Base-by-base conservation (phyloP, 371 early-diverging fungal genomes). In the Mortierella sp. region DNA sequence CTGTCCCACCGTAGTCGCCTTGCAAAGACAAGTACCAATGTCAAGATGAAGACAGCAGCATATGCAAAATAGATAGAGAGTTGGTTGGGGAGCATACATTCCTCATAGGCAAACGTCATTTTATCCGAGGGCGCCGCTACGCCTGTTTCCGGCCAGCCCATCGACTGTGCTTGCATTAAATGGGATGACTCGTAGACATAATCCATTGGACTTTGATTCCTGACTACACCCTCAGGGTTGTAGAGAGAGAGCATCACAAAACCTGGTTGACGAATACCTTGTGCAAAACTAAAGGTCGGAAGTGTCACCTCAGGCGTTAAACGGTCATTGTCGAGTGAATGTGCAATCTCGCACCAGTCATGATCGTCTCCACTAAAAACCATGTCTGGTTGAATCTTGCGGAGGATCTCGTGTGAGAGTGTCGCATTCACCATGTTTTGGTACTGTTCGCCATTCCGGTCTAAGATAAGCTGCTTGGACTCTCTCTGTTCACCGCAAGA, bases 301-400 rank as follows among this genome's bases (percentile, higher is more conserved):
- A 89, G 82, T 0, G 86, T 81, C 9, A 84, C 79, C 68, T 86
- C 89, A 6, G 46, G 48, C 1, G 61, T 51, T 4, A 23, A 11
- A 28, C 53, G 30, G 29, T 43, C 50, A 11, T 52, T 59, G 12
- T 72, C 61, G 9, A 29, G 50, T 4, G 62, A 57, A 65, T 93
- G 93, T 2, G 71, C 56, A 1, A 90, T 81, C 56, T 81, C 82
- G 73, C 98, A 98, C 73, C 92, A 92, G 67, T 97, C 97, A 68
- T 98, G 97, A 76, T 98, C 97, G 70, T 98, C 97, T 19, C 96
- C 98, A 53, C 94, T 94, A 62, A 97, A 90, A 2, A 96, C 84
- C 6, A 91, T 81, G 0, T 76, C 73, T 0, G 98, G 97, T 21
- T 87, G 70, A 15, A 95, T 71, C 1, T 57, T 83, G 0, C 83